Base-by-base conservation (phyloP, 169 alveolate genomes). In the Eimeria sp. region DNA sequence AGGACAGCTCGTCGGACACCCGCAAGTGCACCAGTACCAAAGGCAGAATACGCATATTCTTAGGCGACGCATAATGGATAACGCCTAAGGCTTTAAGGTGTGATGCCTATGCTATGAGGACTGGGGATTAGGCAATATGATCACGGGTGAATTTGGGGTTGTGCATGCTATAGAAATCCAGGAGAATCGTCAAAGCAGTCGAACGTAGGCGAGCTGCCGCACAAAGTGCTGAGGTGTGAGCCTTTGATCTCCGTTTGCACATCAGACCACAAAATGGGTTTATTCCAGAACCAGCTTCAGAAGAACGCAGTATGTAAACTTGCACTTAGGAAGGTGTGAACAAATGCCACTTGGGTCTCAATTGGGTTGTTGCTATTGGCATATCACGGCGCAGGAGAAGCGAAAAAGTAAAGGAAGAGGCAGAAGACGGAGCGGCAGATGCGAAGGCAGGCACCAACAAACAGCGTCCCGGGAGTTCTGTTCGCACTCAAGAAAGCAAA, bases 181-280 rank as follows among this genome's bases (percentile, higher is more conserved):
- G 92, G 61, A n/a, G 63, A 34, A 86, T 86, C 75, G 92, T 45
- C 78, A 54, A n/a, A 86, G 92, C 80, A 7, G 16, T 82, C 72
- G 90, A 76, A 63, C 87, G 57, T 45, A 43, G 87, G 40, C 87
- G 87, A 58, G 87, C 87, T 76, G 87, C 87, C 20, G 87, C 45
- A 4, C 13, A 14, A 47, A 76, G 63, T 25, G 61, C 61, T 43
- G 87, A 76, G 87, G 87, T 45, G 87, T 76, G 61, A 70, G 80
- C 80, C 13, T 6, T 14, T 27, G 80, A n/a, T 49, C 22, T 9
- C 14, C 80, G 10, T 27, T 70, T 14, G 47, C 16, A 70, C 3
- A 22, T 70, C n/a, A 70, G 25, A 70, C 1, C 18, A 70, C 5
- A 70, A 70, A 70, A 10, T 27, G 51, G 18, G 5, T 70, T 70